Conservation (phyloP, 768 basidiomycete genomes). For the Kwoniella shandongensis region DNA sequence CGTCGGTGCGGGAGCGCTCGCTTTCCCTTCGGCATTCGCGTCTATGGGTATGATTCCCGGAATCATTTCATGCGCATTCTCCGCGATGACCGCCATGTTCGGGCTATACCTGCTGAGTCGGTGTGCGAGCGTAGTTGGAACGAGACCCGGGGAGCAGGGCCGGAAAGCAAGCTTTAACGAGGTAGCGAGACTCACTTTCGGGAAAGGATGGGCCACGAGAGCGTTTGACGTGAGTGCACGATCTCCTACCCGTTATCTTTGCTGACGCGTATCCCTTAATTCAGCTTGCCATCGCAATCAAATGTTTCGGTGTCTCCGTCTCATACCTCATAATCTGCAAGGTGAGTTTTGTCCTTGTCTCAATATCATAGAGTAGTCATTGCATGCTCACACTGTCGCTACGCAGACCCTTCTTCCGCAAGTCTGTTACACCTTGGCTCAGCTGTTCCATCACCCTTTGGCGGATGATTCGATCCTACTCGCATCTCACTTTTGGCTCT, state of each 20-base stretch:
- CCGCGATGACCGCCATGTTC: slow-evolving; percentile 72
- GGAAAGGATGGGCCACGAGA: slow-evolving; percentile 57
- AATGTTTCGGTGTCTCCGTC: slow-evolving; percentile 95
- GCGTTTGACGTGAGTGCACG: slow-evolving; percentile 64
- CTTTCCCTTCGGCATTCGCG: slow-evolving; percentile 66
- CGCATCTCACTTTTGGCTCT: slow-evolving; percentile 76
- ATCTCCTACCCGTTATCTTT: background rate
- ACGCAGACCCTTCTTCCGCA: slow-evolving; percentile 84
- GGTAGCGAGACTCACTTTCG: slow-evolving; percentile 73
- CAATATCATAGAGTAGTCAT: too few species aligned
- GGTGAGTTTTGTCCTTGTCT: slow-evolving; percentile 28
- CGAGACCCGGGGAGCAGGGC: slow-evolving; percentile 37
- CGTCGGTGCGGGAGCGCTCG: slow-evolving; percentile 74
- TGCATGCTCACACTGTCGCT: too few species aligned
- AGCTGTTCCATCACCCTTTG: slow-evolving; percentile 68
- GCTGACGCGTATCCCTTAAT: background rate
- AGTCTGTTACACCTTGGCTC: slow-evolving; percentile 78
- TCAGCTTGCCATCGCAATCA: slow-evolving; percentile 79
- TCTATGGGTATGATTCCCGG: slow-evolving; percentile 88
- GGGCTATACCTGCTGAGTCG: slow-evolving; percentile 85
- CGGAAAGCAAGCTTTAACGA: slow-evolving; percentile 51
- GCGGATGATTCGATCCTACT: slow-evolving; percentile 48
- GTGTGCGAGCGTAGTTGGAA: slow-evolving; percentile 68
- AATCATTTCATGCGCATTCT: slow-evolving; percentile 79
- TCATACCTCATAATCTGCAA: slow-evolving; percentile 62